Conservation (phyloP, 148 eudicot species). For the Rhododendron kiyosumense region DNA sequence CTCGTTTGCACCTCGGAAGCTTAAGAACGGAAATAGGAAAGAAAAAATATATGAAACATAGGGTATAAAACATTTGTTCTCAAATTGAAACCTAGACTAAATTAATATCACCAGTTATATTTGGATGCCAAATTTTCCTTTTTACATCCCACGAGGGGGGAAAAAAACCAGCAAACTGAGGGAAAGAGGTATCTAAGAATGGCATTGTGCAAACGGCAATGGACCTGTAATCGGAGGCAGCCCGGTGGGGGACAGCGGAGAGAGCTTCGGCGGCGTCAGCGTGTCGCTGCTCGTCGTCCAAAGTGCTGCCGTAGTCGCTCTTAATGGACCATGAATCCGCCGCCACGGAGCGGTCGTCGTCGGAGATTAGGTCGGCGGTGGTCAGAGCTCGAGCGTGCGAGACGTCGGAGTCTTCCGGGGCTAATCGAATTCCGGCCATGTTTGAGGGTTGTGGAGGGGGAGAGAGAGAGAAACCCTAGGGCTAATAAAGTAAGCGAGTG, state of each 20-base stretch:
- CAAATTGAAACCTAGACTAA: neutral
- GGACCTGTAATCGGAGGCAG: constrained; percentile 86
- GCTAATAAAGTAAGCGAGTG: neutral
- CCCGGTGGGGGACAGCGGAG: constrained; percentile 51
- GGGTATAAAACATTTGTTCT: neutral
- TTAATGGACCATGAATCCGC: constrained; percentile 98
- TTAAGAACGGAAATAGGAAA: neutral
- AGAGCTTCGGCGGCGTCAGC: constrained; percentile 97
- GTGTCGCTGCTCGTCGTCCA: constrained; percentile 95
- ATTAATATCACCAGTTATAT: neutral
- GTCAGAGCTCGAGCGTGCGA: constrained; percentile 48
- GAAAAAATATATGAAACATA: no score
- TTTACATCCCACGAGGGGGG: neutral
- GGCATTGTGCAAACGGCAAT: neutral
- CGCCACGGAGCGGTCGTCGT: constrained; percentile 91
- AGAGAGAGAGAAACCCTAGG: neutral
- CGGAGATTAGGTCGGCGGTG: constrained; percentile 77
- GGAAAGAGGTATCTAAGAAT: neutral
- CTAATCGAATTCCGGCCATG: constrained; percentile 78
- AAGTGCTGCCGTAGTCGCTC: constrained; percentile 93
- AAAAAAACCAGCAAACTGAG: neutral
- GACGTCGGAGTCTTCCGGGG: constrained; percentile 62
- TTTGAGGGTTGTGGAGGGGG: neutral
- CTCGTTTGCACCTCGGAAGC: neutral
- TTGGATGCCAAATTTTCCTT: neutral